Conservation (phyloP, 176 grass and related monocot species). For the Raddia distichophylla region DNA sequence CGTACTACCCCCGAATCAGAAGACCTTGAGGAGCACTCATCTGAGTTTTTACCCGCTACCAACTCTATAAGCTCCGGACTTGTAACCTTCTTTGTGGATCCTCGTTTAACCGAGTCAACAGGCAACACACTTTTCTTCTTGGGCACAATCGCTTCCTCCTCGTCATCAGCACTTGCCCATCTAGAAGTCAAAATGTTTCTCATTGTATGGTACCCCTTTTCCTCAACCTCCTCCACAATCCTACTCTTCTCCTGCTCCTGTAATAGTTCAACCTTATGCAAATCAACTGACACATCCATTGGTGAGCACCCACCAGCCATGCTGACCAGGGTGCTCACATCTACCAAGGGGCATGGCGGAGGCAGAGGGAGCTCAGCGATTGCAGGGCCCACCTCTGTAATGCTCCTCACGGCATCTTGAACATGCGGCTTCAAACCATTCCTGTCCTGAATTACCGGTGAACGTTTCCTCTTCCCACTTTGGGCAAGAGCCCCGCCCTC, state of each 20-base stretch:
- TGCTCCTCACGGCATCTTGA: slow-evolving; percentile 16
- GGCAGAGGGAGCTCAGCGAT: slow-evolving; percentile 20
- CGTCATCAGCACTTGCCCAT: slow-evolving; percentile 63
- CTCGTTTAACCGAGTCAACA: slow-evolving; percentile 27
- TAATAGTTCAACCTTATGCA: slow-evolving; percentile 21
- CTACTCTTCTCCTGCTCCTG: neutral
- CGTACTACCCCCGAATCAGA: slow-evolving; percentile 49
- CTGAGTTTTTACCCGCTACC: slow-evolving; percentile 49
- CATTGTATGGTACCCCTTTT: slow-evolving; percentile 42
- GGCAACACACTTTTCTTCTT: slow-evolving; percentile 48
- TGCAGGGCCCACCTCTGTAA: neutral
- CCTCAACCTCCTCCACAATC: slow-evolving; percentile 39
- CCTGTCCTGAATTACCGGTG: slow-evolving; percentile 54
- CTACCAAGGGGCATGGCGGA: slow-evolving; percentile 28
- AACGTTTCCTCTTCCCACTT: slow-evolving; percentile 74
- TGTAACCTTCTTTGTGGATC: slow-evolving; percentile 35
- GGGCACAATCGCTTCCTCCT: slow-evolving; percentile 44
- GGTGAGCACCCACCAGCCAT: neutral
- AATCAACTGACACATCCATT: slow-evolving; percentile 42
- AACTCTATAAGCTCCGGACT: slow-evolving; percentile 58
- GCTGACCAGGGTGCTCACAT: neutral
- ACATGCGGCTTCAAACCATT: slow-evolving; percentile 41
- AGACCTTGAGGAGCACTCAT: slow-evolving; percentile 44
- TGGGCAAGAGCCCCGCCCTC: slow-evolving; percentile 17
- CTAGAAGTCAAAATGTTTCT: slow-evolving; percentile 80